Conservation (phyloP, 768 basidiomycete genomes). For the Collybia nuda region DNA sequence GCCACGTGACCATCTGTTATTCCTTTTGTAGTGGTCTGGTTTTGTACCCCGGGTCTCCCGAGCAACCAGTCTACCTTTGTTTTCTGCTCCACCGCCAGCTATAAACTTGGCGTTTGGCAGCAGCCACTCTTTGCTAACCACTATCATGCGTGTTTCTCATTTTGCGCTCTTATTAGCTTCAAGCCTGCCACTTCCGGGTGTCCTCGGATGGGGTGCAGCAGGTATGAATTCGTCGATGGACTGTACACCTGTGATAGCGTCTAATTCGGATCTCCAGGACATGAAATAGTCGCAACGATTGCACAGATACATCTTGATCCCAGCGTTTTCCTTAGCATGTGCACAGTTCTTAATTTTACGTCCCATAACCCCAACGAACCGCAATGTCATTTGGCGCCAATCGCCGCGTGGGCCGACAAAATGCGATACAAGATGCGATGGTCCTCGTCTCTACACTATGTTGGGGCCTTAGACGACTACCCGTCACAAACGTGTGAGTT, state of each 20-base stretch:
- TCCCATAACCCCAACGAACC: constrained; percentile 31
- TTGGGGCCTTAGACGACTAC: constrained; percentile 72
- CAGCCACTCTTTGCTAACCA: no score
- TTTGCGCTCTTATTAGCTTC: constrained; percentile 3
- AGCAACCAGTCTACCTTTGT: no score
- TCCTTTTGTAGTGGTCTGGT: no score
- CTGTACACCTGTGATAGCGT: neutral
- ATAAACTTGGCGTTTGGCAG: no score
- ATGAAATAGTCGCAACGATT: constrained; percentile 92
- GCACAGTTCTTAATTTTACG: constrained; percentile 62
- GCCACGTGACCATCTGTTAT: neutral
- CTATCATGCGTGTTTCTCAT: constrained; percentile 9
- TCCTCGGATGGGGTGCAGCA: constrained; percentile 41
- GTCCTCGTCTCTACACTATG: constrained; percentile 76
- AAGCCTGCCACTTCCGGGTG: constrained; percentile 9
- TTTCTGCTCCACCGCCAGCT: no score
- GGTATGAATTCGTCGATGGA: constrained; percentile 21
- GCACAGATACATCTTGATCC: constrained; percentile 91
- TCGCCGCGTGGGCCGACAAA: constrained; percentile 89
- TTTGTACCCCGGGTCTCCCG: no score
- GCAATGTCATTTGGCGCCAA: constrained; percentile 77
- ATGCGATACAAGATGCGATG: constrained; percentile 63
- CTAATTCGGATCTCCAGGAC: constrained; percentile 45
- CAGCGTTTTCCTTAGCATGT: constrained; percentile 61
- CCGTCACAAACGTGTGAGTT: constrained; percentile 77